phyloP scores from a whole-genome alignment of 257 asterid species.

The Plantago elongata region DNA sequence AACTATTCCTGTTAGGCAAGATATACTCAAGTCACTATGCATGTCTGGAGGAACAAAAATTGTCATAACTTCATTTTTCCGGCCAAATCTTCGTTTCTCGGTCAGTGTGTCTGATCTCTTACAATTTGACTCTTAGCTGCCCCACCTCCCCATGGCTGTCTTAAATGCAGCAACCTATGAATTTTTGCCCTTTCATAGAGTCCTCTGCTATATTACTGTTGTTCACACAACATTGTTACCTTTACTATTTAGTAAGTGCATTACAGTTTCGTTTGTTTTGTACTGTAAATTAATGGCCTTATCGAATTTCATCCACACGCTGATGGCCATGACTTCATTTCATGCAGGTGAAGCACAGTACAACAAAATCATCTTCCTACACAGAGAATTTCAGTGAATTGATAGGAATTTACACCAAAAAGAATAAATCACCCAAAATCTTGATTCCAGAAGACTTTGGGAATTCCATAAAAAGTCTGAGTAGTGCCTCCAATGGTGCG shows the following conservation, averaged over 20 bases:
- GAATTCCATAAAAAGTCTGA: slow-evolving; percentile 23
- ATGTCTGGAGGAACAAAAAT: slow-evolving; percentile 47
- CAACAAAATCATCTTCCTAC: slow-evolving; percentile 58
- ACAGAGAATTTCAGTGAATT: slow-evolving; percentile 53
- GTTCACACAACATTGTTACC: neutral
- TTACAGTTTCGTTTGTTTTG: neutral
- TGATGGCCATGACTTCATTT: neutral
- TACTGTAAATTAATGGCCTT: slow-evolving; percentile 12
- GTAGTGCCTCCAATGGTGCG: slow-evolving; percentile 23
- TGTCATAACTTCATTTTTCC: slow-evolving; percentile 65
- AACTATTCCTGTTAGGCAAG: slow-evolving; percentile 59
- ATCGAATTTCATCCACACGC: neutral
- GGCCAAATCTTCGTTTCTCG: slow-evolving; percentile 70
- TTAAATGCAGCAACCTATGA: too few relatives aligned
- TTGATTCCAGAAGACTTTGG: slow-evolving; percentile 24
- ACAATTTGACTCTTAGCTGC: too few relatives aligned
- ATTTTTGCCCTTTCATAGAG: slow-evolving; percentile 7
- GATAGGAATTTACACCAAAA: slow-evolving; percentile 36
- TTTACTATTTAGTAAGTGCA: neutral
- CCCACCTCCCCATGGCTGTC: too few relatives aligned
- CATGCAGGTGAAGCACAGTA: slow-evolving; percentile 71
- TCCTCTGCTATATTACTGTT: slow-evolving; percentile 1
- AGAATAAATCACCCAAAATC: slow-evolving; percentile 25
- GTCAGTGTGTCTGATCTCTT: slow-evolving; percentile 28
- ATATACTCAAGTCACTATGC: slow-evolving; percentile 67